These are phyloP conservation scores for Austroboletus sp. DNA, from an alignment of 1,284 basidiomycete species.

Conservation along the genomic window DNA sequence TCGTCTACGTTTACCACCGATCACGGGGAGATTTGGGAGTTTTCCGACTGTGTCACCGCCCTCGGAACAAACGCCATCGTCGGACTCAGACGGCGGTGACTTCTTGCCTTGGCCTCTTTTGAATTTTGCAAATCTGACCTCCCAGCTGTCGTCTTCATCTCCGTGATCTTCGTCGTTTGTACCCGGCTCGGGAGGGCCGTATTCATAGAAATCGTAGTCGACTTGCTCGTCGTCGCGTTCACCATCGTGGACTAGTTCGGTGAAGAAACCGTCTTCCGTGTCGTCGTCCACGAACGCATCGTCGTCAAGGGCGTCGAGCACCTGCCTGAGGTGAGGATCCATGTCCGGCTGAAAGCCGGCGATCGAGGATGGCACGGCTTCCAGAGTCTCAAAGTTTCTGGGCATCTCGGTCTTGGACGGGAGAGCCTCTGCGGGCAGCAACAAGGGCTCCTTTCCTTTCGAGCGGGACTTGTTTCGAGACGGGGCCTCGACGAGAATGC, in stretches of 20 bases:
- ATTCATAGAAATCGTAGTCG: conserved; percentile 67
- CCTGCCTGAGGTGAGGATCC: conserved; percentile 92
- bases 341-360: conserved; percentile 92
- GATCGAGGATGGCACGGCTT: conserved; percentile 74
- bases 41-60: conserved; percentile 74
- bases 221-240: conserved; percentile 50
- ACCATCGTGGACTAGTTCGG: conserved; percentile 67
- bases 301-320: conserved; percentile 91
- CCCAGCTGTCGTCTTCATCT: conserved; percentile 51
- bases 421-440: conserved; percentile 63
- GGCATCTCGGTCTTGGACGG: conserved; percentile 70
- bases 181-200: conserved; percentile 36
- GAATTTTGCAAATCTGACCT: conserved; percentile 71
- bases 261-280: conserved; percentile 68
- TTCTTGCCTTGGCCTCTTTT: conserved; percentile 48
- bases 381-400: conserved; percentile 66
- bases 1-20: conserved; percentile 69
- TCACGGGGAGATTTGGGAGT: conserved; percentile 65
- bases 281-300: conserved; percentile 85
- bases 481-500: conserved; percentile 66
- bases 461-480: conserved; percentile 34
- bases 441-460: conserved; percentile 34
- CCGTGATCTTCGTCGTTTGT: conserved; percentile 13
- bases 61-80: conserved; percentile 54
- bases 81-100: conserved; percentile 40